Conservation (phyloP, 2,329 filamentous ascomycete genomes). For the Simplicillium sp. region DNA sequence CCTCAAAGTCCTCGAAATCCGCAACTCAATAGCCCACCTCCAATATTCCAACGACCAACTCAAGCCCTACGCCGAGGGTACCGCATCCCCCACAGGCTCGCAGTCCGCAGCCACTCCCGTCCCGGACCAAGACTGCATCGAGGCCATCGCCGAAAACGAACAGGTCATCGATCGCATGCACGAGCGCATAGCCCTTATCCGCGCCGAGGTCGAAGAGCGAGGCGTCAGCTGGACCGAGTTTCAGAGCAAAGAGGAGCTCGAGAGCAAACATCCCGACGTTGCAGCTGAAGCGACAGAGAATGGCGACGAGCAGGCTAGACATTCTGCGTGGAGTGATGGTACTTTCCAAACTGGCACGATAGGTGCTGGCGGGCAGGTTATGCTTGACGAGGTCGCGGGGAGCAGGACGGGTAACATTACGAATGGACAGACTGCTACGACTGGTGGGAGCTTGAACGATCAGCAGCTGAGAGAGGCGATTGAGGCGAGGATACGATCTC, state of each 20-base stretch:
- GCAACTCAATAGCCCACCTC: slow-evolving; percentile 66
- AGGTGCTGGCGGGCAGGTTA: slow-evolving; percentile 37
- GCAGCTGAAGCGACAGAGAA: slow-evolving; percentile 4
- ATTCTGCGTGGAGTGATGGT: slow-evolving; percentile 50
- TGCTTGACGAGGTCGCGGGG: slow-evolving; percentile 25
- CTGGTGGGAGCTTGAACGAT: slow-evolving; percentile 43
- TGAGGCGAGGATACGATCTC: slow-evolving; percentile 41
- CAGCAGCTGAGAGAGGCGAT: slow-evolving; percentile 48
- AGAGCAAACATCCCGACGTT: slow-evolving; percentile 20
- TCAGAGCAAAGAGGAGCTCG: slow-evolving; percentile 32
- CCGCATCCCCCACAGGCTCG: slow-evolving; percentile 19
- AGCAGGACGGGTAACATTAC: neutral
- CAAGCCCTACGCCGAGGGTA: slow-evolving; percentile 53
- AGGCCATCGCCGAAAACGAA: slow-evolving; percentile 66
- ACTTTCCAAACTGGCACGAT: slow-evolving; percentile 54
- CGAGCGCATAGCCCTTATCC: slow-evolving; percentile 54
- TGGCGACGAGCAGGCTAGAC: slow-evolving; percentile 10
- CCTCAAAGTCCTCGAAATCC: slow-evolving; percentile 66
- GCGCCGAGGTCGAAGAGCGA: slow-evolving; percentile 51
- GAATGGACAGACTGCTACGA: slow-evolving; percentile 5
- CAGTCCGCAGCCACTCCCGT: slow-evolving; percentile 6
- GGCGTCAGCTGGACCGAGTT: slow-evolving; percentile 50
- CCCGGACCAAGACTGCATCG: slow-evolving; percentile 60
- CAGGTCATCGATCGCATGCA: slow-evolving; percentile 58
- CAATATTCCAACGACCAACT: slow-evolving; percentile 67